Evolutionary conservation across 2,329 filamentous ascomycete species (phyloP).

Genomic region (Mycosphaerella sp.): DNA sequence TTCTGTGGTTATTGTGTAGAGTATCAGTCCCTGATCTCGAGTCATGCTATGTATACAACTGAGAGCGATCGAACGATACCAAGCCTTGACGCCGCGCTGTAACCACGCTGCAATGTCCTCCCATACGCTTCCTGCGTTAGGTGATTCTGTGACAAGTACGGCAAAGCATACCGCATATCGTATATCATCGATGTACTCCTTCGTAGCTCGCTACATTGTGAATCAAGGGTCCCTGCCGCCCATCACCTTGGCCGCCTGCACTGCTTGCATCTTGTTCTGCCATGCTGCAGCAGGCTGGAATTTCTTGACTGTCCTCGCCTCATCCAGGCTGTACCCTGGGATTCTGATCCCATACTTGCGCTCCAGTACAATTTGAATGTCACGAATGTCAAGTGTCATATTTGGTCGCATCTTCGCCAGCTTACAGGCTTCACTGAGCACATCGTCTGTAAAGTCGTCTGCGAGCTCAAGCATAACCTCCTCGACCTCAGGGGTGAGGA

Average conservation of each 20-base stretch:
- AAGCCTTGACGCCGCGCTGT: constrained; percentile 7
- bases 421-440: constrained; percentile 79
- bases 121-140: neutral
- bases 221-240: constrained; percentile 31
- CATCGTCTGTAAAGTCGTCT: constrained; percentile 90
- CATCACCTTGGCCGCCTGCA: constrained; percentile 82
- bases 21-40: neutral
- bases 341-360: constrained; percentile 73
- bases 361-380: constrained; percentile 51
- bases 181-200: neutral
- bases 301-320: constrained; percentile 89
- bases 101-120: neutral
- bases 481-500: constrained; percentile 86
- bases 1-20: too few relatives aligned
- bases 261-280: constrained; percentile 95
- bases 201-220: neutral
- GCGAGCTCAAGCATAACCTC: constrained; percentile 88
- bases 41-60: neutral
- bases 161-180: too few relatives aligned
- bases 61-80: neutral
- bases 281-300: constrained; percentile 81
- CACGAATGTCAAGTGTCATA: constrained; percentile 74
- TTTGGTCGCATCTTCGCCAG: constrained; percentile 90
- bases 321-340: constrained; percentile 89
- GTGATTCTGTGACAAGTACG: neutral